Base-by-base conservation (phyloP, 345 rosid species). In the Boechera divaricarpa region DNA sequence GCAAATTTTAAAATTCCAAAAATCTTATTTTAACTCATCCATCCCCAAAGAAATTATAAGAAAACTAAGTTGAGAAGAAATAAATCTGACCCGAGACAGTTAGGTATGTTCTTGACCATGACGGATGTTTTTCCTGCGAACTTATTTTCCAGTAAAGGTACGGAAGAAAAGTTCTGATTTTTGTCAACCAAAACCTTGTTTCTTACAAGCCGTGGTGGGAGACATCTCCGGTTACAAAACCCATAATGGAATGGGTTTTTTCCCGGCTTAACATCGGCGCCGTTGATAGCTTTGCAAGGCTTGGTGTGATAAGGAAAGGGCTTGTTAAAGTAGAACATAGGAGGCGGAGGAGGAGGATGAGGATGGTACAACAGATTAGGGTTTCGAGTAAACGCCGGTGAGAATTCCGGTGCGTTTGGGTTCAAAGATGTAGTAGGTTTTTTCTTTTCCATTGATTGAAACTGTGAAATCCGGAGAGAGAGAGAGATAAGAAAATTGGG, bases 101-200 rank as follows among this genome's bases (percentile, higher is more conserved):
- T 88, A 2, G 89, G 91, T 5, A 88, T 69, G 73, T 88, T 84
- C 41, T 49, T 75, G 0, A 87, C 77, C 88, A 87, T 87, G 13
- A 87, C 3, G 2, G 89, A 75, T 2, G 88, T 80, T 32, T 63
- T 77, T 5, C 81, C 79, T 4, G 16, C 49, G 10, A 45, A 56
- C 31, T 48, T 28, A 47, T 39, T 18, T 59, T 70, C 56, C 28
- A 32, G 64, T 38, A 32, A 11, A 68, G 13, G 49, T 1, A 49
- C 10, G 3, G 24, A 16, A 6, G 18, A 11, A 12, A 6, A 44
- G 26, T 13, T 58, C 1, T 0, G 56, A 10, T 32, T 42, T 5
- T 44, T 57, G 9, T 6, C 12, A 4, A 29, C 33, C 44, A 8
- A 42, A 57, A 3, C 6, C 24, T 70, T 44, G 8, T 48, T 55